A percentile compares a stretch with the other conserved stretches of the same genome.
Conservation (phyloP, 352 stramenopile species). For the Phytophthora sp. region DNA sequence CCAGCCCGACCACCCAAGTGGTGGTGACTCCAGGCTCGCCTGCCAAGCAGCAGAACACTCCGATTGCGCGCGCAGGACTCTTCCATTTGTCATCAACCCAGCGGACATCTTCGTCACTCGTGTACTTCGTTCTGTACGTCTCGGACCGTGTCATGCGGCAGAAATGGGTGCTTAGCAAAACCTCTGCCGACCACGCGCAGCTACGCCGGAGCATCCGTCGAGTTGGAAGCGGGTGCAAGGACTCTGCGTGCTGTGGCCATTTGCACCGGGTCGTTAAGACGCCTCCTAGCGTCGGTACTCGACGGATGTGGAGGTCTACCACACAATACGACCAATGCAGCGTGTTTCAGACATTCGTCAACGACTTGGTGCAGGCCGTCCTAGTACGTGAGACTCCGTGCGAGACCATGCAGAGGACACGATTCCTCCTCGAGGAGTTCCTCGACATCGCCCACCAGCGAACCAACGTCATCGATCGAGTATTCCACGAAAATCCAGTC, state of each 20-base stretch:
- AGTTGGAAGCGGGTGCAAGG: constrained; percentile 43
- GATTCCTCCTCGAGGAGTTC: constrained; percentile 57
- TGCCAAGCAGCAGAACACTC: constrained; percentile 46
- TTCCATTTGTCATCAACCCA: constrained; percentile 30
- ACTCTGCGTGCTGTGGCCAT: constrained; percentile 58
- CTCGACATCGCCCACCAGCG: constrained; percentile 49
- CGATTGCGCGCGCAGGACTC: constrained; percentile 20
- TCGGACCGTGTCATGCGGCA: constrained; percentile 67
- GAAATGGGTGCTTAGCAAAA: constrained; percentile 78
- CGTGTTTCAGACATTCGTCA: constrained; percentile 69
- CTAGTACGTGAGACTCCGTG: constrained; percentile 50
- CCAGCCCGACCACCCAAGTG: constrained; percentile 48
- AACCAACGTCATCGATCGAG: constrained; percentile 36
- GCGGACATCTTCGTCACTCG: constrained; percentile 12
- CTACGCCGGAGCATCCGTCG: constrained; percentile 51
- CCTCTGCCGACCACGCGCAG: constrained; percentile 47
- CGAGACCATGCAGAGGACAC: constrained; percentile 39
- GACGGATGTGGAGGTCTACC: constrained; percentile 26
- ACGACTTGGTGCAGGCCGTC: constrained; percentile 56
- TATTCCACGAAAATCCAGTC: constrained; percentile 29
- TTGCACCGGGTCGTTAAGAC: constrained; percentile 58
- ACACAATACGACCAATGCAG: constrained; percentile 55
- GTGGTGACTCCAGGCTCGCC: constrained; percentile 75
- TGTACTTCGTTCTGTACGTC: constrained; percentile 75
- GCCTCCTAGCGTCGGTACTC: constrained; percentile 16